Base-by-base conservation (phyloP, 169 alveolate species). In the Plasmodium chabaudi region DNA sequence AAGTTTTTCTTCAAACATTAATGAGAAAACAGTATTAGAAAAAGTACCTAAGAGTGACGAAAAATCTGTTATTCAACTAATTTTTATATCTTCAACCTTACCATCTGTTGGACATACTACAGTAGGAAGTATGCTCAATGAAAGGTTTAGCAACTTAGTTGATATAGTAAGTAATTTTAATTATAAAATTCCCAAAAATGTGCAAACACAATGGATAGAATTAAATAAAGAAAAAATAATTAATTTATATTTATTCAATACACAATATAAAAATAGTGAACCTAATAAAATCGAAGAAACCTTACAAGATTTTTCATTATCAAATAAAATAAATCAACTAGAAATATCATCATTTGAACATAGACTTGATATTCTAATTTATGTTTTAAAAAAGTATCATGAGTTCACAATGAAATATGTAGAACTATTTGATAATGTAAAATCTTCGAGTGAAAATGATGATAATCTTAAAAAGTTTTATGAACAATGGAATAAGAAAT, bases 81-180 rank as follows among this genome's bases (percentile, higher is more conserved):
- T 93, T 39, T 69, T 92, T 47, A 94, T 92, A n/a, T 93, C 89
- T 13, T 91, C 96, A 0, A 93, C 95, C 10, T 55, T 93, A 12
- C 92, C 91, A 46, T 89, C 88, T 12, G 94, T 92, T 13, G 96
- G 96, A 0, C 87, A 87, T 55, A 93, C 92, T 51, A 93, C 96
- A 34, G 65, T 89, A 1, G 96, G 96, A 5, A 88, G 93, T 23
- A 93, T 93, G 95, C 25, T 93, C 60, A 46, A 89, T 19, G 96
- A 93, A 60, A 67, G 96, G 21, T 93, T 93, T 27, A 79, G 51
- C 72, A 65, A 67, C 39, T 15, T 79, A 17, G 72, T 67, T 6
- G 89, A 79, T 67, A 79, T 79, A 10, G 72, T 79, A 21, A 55
- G 89, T 59, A 65, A 23, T 61, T 60, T 34, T 1, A 79, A 79